These are phyloP conservation scores for Moricandia moricandioides DNA, from an alignment of 345 rosid species.

Conservation along the genomic window DNA sequence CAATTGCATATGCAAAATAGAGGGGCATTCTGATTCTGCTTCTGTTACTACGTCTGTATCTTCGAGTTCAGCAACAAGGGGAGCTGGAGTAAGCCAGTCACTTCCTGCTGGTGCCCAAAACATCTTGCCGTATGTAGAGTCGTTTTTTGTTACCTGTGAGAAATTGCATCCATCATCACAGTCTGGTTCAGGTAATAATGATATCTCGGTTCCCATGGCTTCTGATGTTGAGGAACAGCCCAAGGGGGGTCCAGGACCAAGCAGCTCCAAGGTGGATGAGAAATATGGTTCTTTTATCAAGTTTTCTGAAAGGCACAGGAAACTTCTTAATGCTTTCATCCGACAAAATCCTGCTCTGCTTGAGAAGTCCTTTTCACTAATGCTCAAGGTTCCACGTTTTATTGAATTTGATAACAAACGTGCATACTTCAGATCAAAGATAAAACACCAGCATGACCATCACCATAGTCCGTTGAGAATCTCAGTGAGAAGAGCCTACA, in stretches of 20 bases:
- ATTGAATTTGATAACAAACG: conserved; percentile 95
- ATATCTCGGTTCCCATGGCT: conserved; percentile 44
- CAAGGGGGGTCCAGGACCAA: conserved; percentile 45
- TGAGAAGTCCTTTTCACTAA: conserved; percentile 93
- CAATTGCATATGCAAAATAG: conserved; percentile 86
- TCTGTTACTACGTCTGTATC: conserved; percentile 37
- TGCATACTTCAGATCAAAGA: conserved; percentile 91
- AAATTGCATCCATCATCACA: conserved; percentile 77
- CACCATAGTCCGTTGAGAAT: conserved; percentile 88
- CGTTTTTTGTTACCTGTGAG: conserved; percentile 88
- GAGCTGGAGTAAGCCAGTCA: conserved; percentile 63
- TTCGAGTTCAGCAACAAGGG: conserved; percentile 48
- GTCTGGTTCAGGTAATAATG: conserved; percentile 42
- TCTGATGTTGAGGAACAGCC: conserved; percentile 69
- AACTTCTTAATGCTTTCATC: conserved; percentile 86
- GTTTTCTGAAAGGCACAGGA: conserved; percentile 93
- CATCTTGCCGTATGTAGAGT: conserved; percentile 89
- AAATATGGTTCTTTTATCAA: conserved; percentile 71
- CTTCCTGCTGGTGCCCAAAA: conserved; percentile 99
- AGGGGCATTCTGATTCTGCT: conserved; percentile 70
- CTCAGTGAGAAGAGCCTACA: conserved; percentile 91
- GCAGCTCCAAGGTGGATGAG: conserved; percentile 61
- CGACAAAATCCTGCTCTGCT: conserved; percentile 91
- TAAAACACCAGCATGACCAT: conserved; percentile 91
- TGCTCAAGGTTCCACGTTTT: conserved; percentile 93